Percentiles rank a stretch among this genome's conserved stretches.
Conservation (phyloP, 768 basidiomycete genomes). For the Phylloporus sp. region DNA sequence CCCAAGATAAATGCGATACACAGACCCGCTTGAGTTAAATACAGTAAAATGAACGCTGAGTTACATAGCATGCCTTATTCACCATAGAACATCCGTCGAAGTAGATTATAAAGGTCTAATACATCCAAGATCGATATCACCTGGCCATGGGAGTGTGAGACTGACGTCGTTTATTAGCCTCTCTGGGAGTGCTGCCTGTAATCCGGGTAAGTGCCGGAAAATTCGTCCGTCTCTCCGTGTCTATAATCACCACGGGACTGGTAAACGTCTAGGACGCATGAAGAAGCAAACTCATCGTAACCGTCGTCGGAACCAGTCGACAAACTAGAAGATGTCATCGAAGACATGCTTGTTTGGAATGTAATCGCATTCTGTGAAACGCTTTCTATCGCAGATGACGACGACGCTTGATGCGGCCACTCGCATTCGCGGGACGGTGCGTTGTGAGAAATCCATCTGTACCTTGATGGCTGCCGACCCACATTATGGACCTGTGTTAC, state of each 20-base stretch:
- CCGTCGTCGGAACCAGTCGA: constrained; percentile 31
- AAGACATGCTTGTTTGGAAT: constrained; percentile 36
- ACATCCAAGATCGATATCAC: constrained; percentile 9
- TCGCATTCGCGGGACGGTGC: constrained; percentile 28
- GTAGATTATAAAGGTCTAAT: constrained; percentile 13
- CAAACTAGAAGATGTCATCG: constrained; percentile 31
- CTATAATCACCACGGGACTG: constrained; percentile 29
- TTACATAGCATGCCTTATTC: constrained; percentile 3
- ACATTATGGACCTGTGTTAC: constrained; percentile 41
- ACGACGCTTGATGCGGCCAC: constrained; percentile 21
- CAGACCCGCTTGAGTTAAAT: constrained; percentile 16
- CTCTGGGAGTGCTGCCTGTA: not conserved
- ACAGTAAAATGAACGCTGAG: constrained; percentile 10
- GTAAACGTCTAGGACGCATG: constrained; percentile 26
- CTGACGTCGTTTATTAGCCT: not conserved
- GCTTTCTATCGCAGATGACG: constrained; percentile 12
- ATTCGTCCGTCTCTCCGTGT: constrained; percentile 8
- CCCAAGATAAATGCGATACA: constrained; percentile 19
- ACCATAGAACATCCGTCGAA: constrained; percentile 1
- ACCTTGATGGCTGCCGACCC: constrained; percentile 34
- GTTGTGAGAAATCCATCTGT: constrained; percentile 41
- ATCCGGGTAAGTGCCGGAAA: constrained; percentile 14
- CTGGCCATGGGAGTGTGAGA: not conserved
- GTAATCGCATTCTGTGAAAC: constrained; percentile 28
- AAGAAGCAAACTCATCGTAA: constrained; percentile 35